Evolutionary conservation across 495 filamentous ascomycete species (phyloP).

Genomic region (Articulospora tetracladia): DNA sequence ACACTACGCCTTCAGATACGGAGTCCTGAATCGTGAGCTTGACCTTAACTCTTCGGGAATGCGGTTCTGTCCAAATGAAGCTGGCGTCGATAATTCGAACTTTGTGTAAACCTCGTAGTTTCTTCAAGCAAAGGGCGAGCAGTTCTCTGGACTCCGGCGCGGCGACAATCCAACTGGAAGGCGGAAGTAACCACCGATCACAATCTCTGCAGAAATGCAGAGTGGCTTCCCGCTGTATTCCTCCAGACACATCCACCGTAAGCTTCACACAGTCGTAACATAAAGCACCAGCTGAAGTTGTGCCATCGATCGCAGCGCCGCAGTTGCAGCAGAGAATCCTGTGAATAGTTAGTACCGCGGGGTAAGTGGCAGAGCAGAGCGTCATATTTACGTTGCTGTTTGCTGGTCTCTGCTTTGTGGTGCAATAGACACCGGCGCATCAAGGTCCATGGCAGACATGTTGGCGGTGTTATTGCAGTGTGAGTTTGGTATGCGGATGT

Average conservation of each 20-base stretch:
- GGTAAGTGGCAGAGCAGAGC: not conserved
- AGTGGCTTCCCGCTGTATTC: slow-evolving; percentile 80
- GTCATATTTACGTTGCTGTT: slow-evolving; percentile 54
- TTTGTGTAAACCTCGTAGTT: slow-evolving; percentile 74
- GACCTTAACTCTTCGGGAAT: slow-evolving; percentile 83
- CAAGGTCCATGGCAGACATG: slow-evolving; percentile 68
- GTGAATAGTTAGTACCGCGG: slow-evolving; percentile 15
- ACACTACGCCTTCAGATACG: slow-evolving; percentile 68
- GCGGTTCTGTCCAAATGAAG: slow-evolving; percentile 98
- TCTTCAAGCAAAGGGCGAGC: slow-evolving; percentile 81
- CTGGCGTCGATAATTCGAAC: slow-evolving; percentile 90
- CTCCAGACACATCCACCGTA: slow-evolving; percentile 88
- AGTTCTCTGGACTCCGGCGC: slow-evolving; percentile 82
- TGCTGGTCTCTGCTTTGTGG: slow-evolving; percentile 40
- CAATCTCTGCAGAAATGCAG: slow-evolving; percentile 87
- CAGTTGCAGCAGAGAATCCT: slow-evolving; percentile 96
- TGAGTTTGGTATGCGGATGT: slow-evolving; percentile 1
- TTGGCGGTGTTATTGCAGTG: slow-evolving; percentile 15
- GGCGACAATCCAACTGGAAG: slow-evolving; percentile 78
- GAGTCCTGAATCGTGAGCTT: slow-evolving; percentile 85
- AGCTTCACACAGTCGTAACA: slow-evolving; percentile 93
- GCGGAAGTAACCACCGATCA: slow-evolving; percentile 90
- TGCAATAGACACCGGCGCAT: slow-evolving; percentile 56
- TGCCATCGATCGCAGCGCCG: slow-evolving; percentile 89
- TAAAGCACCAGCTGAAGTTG: slow-evolving; percentile 77